Evolutionary conservation across 495 filamentous ascomycete species (phyloP).

Genomic region (Lichina pygmaea): DNA sequence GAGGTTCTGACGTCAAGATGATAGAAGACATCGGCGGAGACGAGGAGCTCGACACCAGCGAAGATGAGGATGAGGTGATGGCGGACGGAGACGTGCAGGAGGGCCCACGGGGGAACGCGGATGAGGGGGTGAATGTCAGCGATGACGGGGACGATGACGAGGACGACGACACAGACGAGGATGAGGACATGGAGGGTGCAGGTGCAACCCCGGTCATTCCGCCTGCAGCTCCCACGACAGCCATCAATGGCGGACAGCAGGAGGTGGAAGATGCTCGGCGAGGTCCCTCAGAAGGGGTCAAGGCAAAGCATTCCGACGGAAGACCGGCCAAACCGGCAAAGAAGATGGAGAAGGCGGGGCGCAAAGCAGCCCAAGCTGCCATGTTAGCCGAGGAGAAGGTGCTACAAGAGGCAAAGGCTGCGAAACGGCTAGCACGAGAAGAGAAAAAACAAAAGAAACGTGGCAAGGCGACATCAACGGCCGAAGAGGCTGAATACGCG

Average conservation of each 20-base stretch:
- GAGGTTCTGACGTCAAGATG: conserved; percentile 17
- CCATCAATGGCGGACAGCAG: too few relatives aligned
- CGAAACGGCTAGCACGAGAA: conserved; percentile 11
- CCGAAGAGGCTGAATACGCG: conserved; percentile 24
- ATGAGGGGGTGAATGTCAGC: conserved; percentile 9
- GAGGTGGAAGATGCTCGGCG: too few relatives aligned
- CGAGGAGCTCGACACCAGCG: conserved; percentile 7
- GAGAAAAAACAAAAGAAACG: conserved; percentile 19
- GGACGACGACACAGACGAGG: conserved; percentile 2
- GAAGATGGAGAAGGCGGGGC: conserved; percentile 10
- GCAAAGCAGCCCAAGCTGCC: conserved; percentile 8
- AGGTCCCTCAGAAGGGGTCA: not conserved
- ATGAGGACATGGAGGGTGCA: conserved; percentile 18
- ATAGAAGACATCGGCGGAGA: conserved; percentile 18
- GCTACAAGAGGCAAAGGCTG: conserved; percentile 15
- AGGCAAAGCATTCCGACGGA: conserved; percentile 7
- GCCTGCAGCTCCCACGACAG: not conserved
- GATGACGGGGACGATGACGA: conserved; percentile 13
- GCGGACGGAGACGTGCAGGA: not conserved
- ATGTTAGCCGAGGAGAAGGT: conserved; percentile 17
- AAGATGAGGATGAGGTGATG: conserved; percentile 11
- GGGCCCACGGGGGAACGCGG: conserved; percentile 6
- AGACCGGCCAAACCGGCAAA: conserved; percentile 8
- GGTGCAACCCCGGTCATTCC: not conserved
- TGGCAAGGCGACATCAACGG: conserved; percentile 17